Percentiles rank a stretch among this genome's conserved stretches.
Conservation (phyloP, 2,329 filamentous ascomycete species). For the Orbilia brochopaga region DNA sequence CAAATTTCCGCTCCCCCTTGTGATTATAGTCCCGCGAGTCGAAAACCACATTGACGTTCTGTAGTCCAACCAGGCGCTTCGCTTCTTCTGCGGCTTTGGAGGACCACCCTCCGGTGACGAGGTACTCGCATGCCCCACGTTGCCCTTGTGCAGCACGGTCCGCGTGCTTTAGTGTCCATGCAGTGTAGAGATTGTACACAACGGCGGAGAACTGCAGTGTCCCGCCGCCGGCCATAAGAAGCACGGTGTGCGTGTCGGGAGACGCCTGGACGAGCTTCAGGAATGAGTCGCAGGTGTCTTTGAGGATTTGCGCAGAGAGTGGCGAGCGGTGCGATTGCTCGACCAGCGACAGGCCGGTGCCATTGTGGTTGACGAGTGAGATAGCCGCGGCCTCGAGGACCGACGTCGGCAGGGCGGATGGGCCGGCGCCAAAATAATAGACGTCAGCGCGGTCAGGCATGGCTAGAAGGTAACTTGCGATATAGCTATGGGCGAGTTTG, state of each 20-base stretch:
- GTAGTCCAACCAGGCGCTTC: conserved; percentile 73
- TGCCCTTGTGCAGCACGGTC: conserved; percentile 71
- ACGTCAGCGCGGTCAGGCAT: conserved; percentile 79
- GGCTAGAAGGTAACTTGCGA: neutral
- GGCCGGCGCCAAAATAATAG: conserved; percentile 88
- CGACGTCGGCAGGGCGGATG: conserved; percentile 80
- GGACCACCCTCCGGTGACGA: conserved; percentile 90
- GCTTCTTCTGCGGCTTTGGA: conserved; percentile 88
- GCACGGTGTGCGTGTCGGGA: conserved; percentile 77
- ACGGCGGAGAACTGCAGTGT: conserved; percentile 83
- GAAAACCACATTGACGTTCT: conserved; percentile 78
- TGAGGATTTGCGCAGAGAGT: conserved; percentile 78
- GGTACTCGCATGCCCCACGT: conserved; percentile 74
- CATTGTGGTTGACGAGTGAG: conserved; percentile 80
- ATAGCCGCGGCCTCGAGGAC: conserved; percentile 78
- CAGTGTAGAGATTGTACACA: conserved; percentile 80
- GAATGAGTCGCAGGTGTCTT: conserved; percentile 72
- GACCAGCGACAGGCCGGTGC: conserved; percentile 80
- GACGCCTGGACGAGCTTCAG: conserved; percentile 78
- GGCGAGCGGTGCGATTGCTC: conserved; percentile 89
- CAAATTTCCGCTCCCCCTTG: conserved; percentile 74
- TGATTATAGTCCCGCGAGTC: conserved; percentile 64
- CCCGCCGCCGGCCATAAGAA: conserved; percentile 88
- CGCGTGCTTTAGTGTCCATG: conserved; percentile 74
- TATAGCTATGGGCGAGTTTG: neutral